Conservation (phyloP, 352 stramenopile species). For the Globisporangium paddicum region DNA sequence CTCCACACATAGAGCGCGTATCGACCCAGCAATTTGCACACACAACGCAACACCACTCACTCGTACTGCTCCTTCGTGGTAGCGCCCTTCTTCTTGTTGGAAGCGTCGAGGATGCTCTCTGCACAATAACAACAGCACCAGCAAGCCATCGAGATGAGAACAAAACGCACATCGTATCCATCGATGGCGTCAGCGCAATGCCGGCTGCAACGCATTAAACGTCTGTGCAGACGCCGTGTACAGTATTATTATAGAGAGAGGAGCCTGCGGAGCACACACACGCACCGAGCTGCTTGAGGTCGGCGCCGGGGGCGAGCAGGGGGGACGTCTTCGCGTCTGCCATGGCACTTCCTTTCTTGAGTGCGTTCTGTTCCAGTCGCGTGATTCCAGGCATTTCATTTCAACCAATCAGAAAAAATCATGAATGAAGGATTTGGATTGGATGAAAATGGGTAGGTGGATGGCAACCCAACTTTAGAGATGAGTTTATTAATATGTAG, state of each 20-base stretch:
- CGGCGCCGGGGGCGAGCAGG: constrained; percentile 32
- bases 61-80: constrained; percentile 23
- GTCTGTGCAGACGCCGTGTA: background rate
- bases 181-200: background rate
- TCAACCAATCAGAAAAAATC: too few species aligned
- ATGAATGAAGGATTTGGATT: too few species aligned
- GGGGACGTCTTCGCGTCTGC: constrained; percentile 32
- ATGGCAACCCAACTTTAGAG: too few species aligned
- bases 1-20: background rate
- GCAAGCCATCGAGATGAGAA: background rate
- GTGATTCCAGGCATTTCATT: background rate
- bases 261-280: background rate
- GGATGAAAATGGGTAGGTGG: too few species aligned
- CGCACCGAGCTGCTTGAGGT: constrained; percentile 47
- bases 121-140: background rate
- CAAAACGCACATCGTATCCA: background rate
- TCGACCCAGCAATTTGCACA: background rate
- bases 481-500: too few species aligned
- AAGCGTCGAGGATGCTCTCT: constrained; percentile 14
- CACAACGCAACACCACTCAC: constrained; percentile 4
- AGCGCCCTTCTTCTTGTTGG: constrained; percentile 11
- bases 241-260: too few species aligned
- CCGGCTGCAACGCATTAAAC: background rate
- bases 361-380: constrained; percentile 7
- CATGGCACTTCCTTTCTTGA: constrained; percentile 14